Base-by-base conservation (phyloP, 768 basidiomycete species). In the Mycena vulgaris region DNA sequence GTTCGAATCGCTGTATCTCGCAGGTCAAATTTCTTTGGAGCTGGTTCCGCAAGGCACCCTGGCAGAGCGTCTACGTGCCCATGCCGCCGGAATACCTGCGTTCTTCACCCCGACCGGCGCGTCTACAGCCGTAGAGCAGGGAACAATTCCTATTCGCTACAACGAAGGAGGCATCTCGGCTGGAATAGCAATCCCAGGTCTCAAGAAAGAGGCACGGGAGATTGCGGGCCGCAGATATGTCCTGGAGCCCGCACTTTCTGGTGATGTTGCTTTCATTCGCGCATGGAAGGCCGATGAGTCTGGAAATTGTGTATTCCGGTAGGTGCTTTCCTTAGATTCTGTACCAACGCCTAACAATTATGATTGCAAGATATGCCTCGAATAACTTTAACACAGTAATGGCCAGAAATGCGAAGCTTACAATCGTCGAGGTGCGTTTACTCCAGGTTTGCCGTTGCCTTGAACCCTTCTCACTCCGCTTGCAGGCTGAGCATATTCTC, bases 201-300 rank as follows among this genome's bases (percentile, higher is more conserved):
- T 91, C 66, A 86, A 87, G 77, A 94, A 96, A 78, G 95, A 97
- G 80, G 83, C 85, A 17, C 86, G 90, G 51, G 92, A 90, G 71
- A 91, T 96, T 70, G 87, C 90, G 66, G 95, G 95, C n/a, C 88
- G 91, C 76, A 84, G 88, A 78, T 97, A 92, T 81, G 83, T 97
- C 31, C 82, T 97, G 80, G 96, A 98, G 80, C 88, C 91, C 17
- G 90, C 94, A 10, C 88, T 96, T 69, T 83, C 87, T 19, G 94
- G 92, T 17, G 94, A 95, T 79, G 89, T 95, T 72, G 95, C 96
- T 11, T 91, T 98, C 78, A 84, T 98, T 52, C 86, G 90, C 51
- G 96, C 95, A 5, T 97, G 95, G 95, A 97, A 96, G 80, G 96
- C 90, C 17, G 96, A 98, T 73, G 95, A 95, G 78, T 88, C 90